These are phyloP conservation scores for Stramenopiles sp. DNA, from an alignment of 352 stramenopile species.

Conservation along the genomic window DNA sequence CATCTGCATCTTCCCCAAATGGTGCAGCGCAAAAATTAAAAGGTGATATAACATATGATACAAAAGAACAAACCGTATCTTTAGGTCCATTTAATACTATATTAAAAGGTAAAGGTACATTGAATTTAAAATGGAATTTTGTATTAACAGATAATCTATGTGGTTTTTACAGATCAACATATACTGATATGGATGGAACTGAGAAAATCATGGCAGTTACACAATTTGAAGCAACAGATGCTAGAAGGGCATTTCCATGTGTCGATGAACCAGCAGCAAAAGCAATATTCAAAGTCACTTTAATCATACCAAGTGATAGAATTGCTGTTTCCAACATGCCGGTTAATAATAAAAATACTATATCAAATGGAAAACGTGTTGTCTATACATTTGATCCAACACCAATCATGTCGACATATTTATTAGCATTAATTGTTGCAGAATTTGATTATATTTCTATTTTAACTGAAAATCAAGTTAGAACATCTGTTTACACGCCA, in stretches of 20 bases:
- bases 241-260: constrained; percentile 79
- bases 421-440: constrained; percentile 79
- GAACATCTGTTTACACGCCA: constrained; percentile 83
- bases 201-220: constrained; percentile 76
- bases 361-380: constrained; percentile 16
- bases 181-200: constrained; percentile 61
- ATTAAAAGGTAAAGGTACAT: constrained; percentile 18
- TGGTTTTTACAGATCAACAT: constrained; percentile 83
- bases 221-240: constrained; percentile 64
- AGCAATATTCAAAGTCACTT: constrained; percentile 69
- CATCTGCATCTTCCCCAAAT: no score
- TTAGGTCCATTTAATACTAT: constrained; percentile 12
- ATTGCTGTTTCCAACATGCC: constrained; percentile 89
- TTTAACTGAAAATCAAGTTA: constrained; percentile 57
- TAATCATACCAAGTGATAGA: constrained; percentile 53
- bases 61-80: constrained; percentile 34
- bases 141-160: constrained; percentile 71
- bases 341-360: constrained; percentile 44
- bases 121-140: constrained; percentile 37
- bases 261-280: constrained; percentile 93
- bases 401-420: constrained; percentile 90
- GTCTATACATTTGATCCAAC: constrained; percentile 64
- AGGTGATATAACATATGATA: constrained; percentile 37
- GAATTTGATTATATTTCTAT: constrained; percentile 84
- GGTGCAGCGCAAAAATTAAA: constrained; percentile 25